These are phyloP conservation scores for Colletotrichum sp. DNA, from an alignment of 2,329 filamentous ascomycete species.

Conservation along the genomic window DNA sequence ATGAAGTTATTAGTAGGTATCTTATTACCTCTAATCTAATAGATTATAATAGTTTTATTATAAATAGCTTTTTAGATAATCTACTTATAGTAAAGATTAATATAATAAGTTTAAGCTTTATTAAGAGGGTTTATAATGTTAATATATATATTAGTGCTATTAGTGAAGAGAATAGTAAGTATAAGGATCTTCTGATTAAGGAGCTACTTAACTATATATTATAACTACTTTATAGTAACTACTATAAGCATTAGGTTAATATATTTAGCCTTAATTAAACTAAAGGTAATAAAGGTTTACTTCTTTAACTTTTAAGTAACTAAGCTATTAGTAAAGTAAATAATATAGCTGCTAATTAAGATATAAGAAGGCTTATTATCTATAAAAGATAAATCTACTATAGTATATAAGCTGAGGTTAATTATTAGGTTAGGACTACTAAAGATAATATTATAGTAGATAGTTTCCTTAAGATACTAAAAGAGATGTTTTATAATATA, in stretches of 20 bases:
- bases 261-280: neutral
- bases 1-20: neutral
- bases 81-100: neutral
- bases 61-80: neutral
- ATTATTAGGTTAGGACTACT: neutral
- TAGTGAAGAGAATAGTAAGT: neutral
- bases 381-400: neutral
- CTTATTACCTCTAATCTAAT: neutral
- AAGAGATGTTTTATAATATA: neutral
- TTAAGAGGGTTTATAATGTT: neutral
- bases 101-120: neutral
- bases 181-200: neutral
- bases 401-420: neutral
- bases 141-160: neutral
- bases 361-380: neutral
- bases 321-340: neutral
- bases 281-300: neutral
- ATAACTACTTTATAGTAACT: neutral
- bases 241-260: neutral
- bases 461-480: neutral
- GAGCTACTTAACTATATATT: neutral
- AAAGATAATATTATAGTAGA: neutral
- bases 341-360: neutral
- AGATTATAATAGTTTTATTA: neutral
- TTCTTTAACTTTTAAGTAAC: no score